phyloP scores from a whole-genome alignment of 306 rosid species.

The Canavalia gladiata region DNA sequence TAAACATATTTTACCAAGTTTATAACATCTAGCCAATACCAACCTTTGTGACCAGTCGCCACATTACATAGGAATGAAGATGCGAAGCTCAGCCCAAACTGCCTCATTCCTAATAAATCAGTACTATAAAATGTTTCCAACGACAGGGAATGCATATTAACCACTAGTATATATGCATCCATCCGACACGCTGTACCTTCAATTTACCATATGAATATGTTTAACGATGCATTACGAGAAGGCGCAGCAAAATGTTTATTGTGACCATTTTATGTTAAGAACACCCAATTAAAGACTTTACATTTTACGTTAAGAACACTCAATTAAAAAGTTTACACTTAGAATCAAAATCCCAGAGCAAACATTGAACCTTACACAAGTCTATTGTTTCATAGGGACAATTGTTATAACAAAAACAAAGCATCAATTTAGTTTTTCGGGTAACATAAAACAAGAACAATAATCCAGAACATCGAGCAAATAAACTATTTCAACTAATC shows the following conservation, averaged over 20 bases:
- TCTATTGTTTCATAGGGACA: neutral
- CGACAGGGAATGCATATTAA: neutral
- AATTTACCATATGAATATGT: neutral
- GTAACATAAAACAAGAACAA: neutral
- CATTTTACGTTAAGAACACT: too few species aligned
- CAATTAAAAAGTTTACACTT: too few species aligned
- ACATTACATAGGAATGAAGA: neutral
- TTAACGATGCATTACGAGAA: too few species aligned
- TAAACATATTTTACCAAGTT: too few species aligned
- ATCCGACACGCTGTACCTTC: neutral
- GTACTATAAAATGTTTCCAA: too few species aligned
- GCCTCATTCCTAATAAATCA: neutral
- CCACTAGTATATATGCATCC: neutral
- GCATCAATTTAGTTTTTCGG: neutral
- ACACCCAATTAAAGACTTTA: too few species aligned
- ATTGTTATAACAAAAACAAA: neutral
- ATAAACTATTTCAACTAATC: slow-evolving; percentile 32
- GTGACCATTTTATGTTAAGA: too few species aligned
- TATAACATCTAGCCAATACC: too few species aligned
- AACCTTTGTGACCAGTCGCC: neutral
- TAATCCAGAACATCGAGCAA: slow-evolving; percentile 8
- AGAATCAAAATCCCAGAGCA: too few species aligned
- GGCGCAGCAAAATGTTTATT: too few species aligned
- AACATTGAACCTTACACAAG: too few species aligned
- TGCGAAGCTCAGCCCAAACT: neutral